Conservation (phyloP, 2,329 filamentous ascomycete genomes). For the Aspergillus japonicus region DNA sequence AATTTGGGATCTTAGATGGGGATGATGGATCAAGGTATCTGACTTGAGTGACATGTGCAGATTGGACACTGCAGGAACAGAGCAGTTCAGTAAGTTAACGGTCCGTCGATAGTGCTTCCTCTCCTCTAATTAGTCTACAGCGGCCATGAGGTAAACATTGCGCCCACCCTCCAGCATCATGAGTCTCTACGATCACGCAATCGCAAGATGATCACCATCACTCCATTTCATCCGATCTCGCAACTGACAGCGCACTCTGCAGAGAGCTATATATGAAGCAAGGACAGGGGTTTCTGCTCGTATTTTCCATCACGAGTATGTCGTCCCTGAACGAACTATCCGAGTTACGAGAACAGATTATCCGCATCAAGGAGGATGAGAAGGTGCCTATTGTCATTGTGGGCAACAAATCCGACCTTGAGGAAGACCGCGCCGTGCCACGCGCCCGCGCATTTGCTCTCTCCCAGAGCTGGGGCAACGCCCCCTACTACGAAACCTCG, state of each 20-base stretch:
- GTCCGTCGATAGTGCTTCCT: background rate
- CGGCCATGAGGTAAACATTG: conserved; percentile 56
- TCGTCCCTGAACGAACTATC: conserved; percentile 80
- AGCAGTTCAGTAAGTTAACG: conserved; percentile 78
- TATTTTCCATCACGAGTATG: conserved; percentile 85
- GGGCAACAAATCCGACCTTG: conserved; percentile 86
- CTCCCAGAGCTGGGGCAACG: conserved; percentile 81
- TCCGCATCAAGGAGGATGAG: conserved; percentile 85
- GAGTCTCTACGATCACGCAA: background rate
- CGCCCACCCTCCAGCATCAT: background rate
- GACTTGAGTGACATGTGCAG: conserved; percentile 42
- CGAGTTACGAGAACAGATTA: conserved; percentile 82
- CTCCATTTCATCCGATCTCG: background rate
- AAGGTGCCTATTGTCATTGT: conserved; percentile 85
- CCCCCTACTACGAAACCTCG: conserved; percentile 88
- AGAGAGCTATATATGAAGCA: conserved; percentile 91
- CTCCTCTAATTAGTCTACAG: conserved; percentile 34
- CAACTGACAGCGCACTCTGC: conserved; percentile 17
- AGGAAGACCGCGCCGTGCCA: conserved; percentile 77
- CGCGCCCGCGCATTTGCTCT: conserved; percentile 77
- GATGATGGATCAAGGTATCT: background rate
- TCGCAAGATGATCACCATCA: background rate
- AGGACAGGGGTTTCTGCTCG: conserved; percentile 84
- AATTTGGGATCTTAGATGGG: background rate
- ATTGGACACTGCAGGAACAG: conserved; percentile 85